Evolutionary conservation across 139 green algal species (phyloP).

Genomic region (Limnomonas spitsbergensis): DNA sequence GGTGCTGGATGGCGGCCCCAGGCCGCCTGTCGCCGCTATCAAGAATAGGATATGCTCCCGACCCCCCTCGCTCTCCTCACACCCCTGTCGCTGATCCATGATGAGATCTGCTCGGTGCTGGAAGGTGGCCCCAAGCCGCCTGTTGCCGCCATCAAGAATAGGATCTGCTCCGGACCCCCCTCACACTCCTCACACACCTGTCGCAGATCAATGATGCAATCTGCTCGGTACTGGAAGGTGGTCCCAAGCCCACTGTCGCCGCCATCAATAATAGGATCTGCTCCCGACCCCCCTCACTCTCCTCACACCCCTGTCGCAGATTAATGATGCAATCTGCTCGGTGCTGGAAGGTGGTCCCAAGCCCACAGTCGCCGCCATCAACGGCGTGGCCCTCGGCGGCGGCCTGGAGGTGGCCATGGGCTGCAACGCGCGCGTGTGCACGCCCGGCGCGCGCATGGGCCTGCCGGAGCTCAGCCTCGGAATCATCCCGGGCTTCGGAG

Average conservation of each 20-base stretch:
- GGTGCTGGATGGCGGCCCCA: constrained; percentile 75
- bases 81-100: too few species aligned
- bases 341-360: constrained; percentile 82
- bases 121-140: constrained; percentile 82
- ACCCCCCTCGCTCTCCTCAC: too few species aligned
- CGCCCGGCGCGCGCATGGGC: constrained; percentile 72
- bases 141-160: constrained; percentile 63
- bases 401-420: constrained; percentile 93
- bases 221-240: constrained; percentile 68
- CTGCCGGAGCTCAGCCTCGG: constrained; percentile 95
- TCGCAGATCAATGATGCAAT: constrained; percentile 67
- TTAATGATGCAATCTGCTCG: constrained; percentile 67
- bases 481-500: constrained; percentile 97
- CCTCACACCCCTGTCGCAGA: not conserved
- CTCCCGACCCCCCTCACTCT: not conserved
- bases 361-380: constrained; percentile 64
- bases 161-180: too few species aligned
- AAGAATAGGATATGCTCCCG: too few species aligned
- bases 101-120: constrained; percentile 64
- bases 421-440: constrained; percentile 72
- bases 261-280: constrained; percentile 59
- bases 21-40: constrained; percentile 69
- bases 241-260: constrained; percentile 76
- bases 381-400: constrained; percentile 71
- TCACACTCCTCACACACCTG: not conserved